A percentile compares a stretch with the other conserved stretches of the same genome.
Evolutionary conservation across 2,329 filamentous ascomycete species (phyloP).

Genomic region (Penicillium olsonii): DNA sequence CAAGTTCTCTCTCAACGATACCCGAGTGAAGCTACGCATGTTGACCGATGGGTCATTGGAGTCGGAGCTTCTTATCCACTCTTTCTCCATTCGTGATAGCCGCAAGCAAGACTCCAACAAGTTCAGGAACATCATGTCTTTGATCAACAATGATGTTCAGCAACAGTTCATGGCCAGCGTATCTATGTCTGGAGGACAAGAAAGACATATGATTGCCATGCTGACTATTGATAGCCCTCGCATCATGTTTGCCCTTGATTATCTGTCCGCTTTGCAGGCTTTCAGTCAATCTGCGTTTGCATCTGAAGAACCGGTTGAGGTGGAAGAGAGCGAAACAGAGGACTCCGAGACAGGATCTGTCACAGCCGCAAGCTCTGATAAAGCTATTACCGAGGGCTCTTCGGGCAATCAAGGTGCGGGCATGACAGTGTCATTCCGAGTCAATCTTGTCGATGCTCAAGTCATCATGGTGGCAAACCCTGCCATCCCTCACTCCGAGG

Average conservation of each 20-base stretch:
- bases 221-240: slow-evolving; percentile 92
- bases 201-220: slow-evolving; percentile 82
- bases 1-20: slow-evolving; percentile 91
- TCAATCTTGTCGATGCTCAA: slow-evolving; percentile 95
- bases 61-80: slow-evolving; percentile 88
- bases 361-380: slow-evolving; percentile 28
- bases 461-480: slow-evolving; percentile 96
- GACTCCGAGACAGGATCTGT: slow-evolving; percentile 40
- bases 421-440: slow-evolving; percentile 80
- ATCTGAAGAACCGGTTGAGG: slow-evolving; percentile 50
- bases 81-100: slow-evolving; percentile 92
- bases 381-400: slow-evolving; percentile 23
- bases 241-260: slow-evolving; percentile 93
- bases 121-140: slow-evolving; percentile 96
- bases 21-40: slow-evolving; percentile 87
- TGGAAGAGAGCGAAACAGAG: slow-evolving; percentile 38
- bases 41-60: slow-evolving; percentile 89
- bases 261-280: slow-evolving; percentile 83
- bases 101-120: slow-evolving; percentile 89
- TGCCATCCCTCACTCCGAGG: slow-evolving; percentile 83
- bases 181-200: slow-evolving; percentile 82
- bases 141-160: slow-evolving; percentile 85
- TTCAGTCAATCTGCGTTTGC: slow-evolving; percentile 74
- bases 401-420: slow-evolving; percentile 43
- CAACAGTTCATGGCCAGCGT: slow-evolving; percentile 98